Evolutionary conservation across 495 filamentous ascomycete species (phyloP).

Genomic region (Opeltia flavorubescens): DNA sequence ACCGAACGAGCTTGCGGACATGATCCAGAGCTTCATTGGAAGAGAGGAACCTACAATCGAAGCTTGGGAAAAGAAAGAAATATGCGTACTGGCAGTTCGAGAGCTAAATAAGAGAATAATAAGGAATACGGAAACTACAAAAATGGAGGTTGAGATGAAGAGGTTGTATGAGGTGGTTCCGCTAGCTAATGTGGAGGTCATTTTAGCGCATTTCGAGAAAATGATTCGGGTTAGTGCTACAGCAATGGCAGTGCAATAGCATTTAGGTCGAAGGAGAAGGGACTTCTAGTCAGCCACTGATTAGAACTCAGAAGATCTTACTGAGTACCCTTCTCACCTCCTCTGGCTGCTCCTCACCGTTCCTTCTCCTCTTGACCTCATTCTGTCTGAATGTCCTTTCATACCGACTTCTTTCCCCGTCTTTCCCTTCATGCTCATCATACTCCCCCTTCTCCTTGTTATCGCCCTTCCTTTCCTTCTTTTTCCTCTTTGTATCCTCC

Average conservation of each 20-base stretch:
- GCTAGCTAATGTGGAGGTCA: too few relatives aligned
- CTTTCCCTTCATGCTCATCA: slow-evolving; percentile 48
- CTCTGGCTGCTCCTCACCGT: slow-evolving; percentile 38
- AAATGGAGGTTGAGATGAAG: too few relatives aligned
- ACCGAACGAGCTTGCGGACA: background rate
- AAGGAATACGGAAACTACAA: too few relatives aligned
- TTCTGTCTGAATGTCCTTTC: slow-evolving; percentile 65
- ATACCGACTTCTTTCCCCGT: slow-evolving; percentile 21
- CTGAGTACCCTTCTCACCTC: slow-evolving; percentile 65
- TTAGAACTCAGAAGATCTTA: slow-evolving; percentile 48
- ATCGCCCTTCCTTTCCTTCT: slow-evolving; percentile 61
- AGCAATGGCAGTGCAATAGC: background rate
- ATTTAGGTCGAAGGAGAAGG: too few relatives aligned
- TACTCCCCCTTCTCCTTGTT: slow-evolving; percentile 69
- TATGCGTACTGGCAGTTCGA: background rate
- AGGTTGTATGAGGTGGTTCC: too few relatives aligned
- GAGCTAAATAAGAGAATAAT: too few relatives aligned
- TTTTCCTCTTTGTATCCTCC: slow-evolving; percentile 66
- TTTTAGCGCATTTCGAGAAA: too few relatives aligned
- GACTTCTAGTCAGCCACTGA: background rate
- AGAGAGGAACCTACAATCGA: background rate
- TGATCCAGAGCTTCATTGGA: background rate
- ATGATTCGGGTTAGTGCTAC: background rate
- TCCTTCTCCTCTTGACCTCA: slow-evolving; percentile 33
- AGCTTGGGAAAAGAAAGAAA: background rate